Base-by-base conservation (phyloP, 768 basidiomycete genomes). In the Pulveroboletus sp. region DNA sequence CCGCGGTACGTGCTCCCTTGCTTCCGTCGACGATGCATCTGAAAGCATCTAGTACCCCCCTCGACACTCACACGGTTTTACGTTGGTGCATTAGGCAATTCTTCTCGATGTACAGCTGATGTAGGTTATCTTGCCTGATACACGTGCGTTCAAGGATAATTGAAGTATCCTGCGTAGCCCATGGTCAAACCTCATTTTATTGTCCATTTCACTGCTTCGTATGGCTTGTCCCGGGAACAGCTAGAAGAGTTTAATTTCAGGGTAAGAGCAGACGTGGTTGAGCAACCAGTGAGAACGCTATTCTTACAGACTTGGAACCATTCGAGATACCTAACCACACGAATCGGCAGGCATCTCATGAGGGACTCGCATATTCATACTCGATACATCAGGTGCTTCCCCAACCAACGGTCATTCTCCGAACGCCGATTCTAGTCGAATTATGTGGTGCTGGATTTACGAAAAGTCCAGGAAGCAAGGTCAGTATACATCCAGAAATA, bases 371-470 rank as follows among this genome's bases (percentile, higher is more conserved):
- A 0, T 91, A 83, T 63, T 76, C 77, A 0, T 80, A 80, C 57
- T 70, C 69, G 0, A 47, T 89, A 15, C 75, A 76, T 17, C 59
- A 63, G 5, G 73, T 76, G 0, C 69, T 87, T 15, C 51, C 64
- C 1, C 69, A 69, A 3, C 92, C 92, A 5, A 62, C 70, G 0
- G 65, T 81, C 4, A 63, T 93, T 50, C 69, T 94, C 24, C 66
- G 69, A 10, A 69, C 69, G 27, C 91, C 91, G 2, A 58, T 90
- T 14, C 71, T 88, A 5, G 82, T 76, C 3, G 90, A 93, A 58
- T 15, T 94, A 5, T 82, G 80, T 52, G 91, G 92, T 11, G 92
- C 87, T 5, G 87, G 91, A 2, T 94, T 92, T 59, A 86, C 84
- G 28, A 89, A 87, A 62, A 68, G 82, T n/a, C 70, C 73, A 0